A percentile compares a stretch with the other conserved stretches of the same genome.
phyloP scores from a whole-genome alignment of 139 green algal genomes.

The Coelastrella sp. region DNA sequence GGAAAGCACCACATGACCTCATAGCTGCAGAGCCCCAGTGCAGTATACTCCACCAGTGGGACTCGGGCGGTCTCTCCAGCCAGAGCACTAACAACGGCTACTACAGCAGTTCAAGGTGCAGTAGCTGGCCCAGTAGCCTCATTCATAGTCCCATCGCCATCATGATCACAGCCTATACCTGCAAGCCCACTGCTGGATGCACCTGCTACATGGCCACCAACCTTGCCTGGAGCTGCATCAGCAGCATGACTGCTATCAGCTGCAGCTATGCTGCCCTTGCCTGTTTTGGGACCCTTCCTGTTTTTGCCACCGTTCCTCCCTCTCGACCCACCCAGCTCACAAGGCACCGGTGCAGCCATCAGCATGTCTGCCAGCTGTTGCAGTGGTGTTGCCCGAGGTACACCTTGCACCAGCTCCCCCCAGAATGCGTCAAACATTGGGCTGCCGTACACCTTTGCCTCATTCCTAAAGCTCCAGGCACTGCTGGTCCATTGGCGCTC shows the following conservation, averaged over 20 bases:
- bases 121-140: no score
- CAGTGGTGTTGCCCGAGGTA: neutral
- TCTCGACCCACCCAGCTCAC: neutral
- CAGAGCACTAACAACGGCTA: no score
- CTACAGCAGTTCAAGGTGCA: no score
- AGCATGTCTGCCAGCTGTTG: neutral
- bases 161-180: neutral
- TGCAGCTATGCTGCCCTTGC: neutral
- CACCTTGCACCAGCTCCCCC: neutral
- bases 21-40: no score
- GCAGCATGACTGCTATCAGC: neutral
- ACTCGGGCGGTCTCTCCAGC: no score
- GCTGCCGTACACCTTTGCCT: conserved; percentile 84
- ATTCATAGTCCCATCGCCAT: no score
- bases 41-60: no score
- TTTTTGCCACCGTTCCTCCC: neutral
- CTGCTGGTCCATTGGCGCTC: conserved; percentile 80
- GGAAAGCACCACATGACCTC: no score
- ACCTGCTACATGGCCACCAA: neutral
- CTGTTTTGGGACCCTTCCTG: neutral
- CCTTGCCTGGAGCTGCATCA: neutral
- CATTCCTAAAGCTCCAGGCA: conserved; percentile 84
- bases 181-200: neutral
- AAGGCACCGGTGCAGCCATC: conserved; percentile 13
- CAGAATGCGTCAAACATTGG: conserved; percentile 83